Base-by-base conservation (phyloP, 352 stramenopile genomes). In the Phytophthora multivora region DNA sequence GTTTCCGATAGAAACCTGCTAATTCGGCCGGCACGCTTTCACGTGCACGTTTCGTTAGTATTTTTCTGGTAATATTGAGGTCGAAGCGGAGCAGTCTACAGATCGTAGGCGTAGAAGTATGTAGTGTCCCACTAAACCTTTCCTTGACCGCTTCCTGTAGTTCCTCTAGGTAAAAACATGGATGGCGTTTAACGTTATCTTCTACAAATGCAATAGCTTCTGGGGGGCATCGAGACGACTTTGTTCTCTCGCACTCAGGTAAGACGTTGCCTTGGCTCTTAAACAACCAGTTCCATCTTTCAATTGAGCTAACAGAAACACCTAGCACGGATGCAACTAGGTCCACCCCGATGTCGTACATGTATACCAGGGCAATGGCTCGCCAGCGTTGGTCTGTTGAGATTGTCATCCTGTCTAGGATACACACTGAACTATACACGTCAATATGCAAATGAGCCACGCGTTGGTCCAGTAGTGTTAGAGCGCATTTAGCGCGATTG, bases 101-200 rank as follows among this genome's bases (percentile, higher is more conserved):
- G 36, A 62, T 23, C 36, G 21, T 55, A 3, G 33, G 12, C 25
- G 43, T 55, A n/a, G 54, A 50, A 18, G 2, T n/a, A 26, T 35
- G 45, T 13, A 33, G n/a, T 15, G 25, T 12, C 2, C 16, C 19
- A 16, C 7, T 16, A 36, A 63, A 54, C n/a, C 10, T 25, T 12
- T 41, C 36, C 25, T 42, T 63, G 3, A 63, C 11, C 9, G 43
- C n/a, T 13, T 35, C 35, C 26, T 49, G 35, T 7, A 49, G 2
- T 7, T 55, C 25, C 25, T 55, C 43, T 18, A 55, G n/a, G 28
- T 62, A 62, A 26, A 63, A 55, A 43, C 35, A 55, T 13, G 43
- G 43, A 38, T 43, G 31, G 9, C 21, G 11, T 39, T 40, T 21
- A 5, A 33, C n/a, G 11, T 31, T 33, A 15, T 42, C 26, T 15